Base-by-base conservation (phyloP, 2,329 filamentous ascomycete species). In the Pseudonectria buxi region DNA sequence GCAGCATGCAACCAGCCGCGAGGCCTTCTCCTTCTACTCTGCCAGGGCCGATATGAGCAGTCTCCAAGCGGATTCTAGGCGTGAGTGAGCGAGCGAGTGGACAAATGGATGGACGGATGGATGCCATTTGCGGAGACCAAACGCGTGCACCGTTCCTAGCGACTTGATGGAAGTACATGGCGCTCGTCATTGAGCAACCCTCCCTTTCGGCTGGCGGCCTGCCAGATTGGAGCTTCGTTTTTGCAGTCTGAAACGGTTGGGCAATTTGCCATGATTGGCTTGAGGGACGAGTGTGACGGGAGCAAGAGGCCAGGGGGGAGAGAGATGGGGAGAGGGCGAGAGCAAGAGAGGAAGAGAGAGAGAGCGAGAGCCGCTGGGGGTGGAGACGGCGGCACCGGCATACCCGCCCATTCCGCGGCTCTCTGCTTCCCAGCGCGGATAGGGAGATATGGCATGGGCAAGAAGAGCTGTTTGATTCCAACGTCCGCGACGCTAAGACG, bases 1-100 rank as follows among this genome's bases (percentile, higher is more conserved):
- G 45, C 39, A 35, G 30, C 28, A 53, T 53, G 50, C 50, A 53
- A 41, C 40, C 36, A 51, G 28, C 50, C 50, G 50, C 34, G 33
- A 42, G 48, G 43, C 39, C 48, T 41, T 14, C 10, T n/a, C 29
- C 10, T 10, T 46, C 43, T 43, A 30, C 41, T 40, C 37, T 38
- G 37, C 40, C 37, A 40, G 45, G 41, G 43, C 37, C 36, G 37
- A 38, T 37, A 45, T 45, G 46, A 41, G 45, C 44, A 36, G 36
- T 31, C 41, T 43, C 24, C 32, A 37, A 34, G 37, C 40, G 43
- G 45, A 34, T 29, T n/a, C n/a, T n/a, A n/a, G n/a, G n/a, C n/a
- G n/a, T n/a, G n/a, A n/a, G n/a, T n/a, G n/a, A n/a, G n/a, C n/a
- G n/a, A n/a, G n/a, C n/a, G n/a, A n/a, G 41, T 48, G 42, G 38